Conservation (phyloP, 2,329 filamentous ascomycete species). For the Purpureocillium lavendulum region DNA sequence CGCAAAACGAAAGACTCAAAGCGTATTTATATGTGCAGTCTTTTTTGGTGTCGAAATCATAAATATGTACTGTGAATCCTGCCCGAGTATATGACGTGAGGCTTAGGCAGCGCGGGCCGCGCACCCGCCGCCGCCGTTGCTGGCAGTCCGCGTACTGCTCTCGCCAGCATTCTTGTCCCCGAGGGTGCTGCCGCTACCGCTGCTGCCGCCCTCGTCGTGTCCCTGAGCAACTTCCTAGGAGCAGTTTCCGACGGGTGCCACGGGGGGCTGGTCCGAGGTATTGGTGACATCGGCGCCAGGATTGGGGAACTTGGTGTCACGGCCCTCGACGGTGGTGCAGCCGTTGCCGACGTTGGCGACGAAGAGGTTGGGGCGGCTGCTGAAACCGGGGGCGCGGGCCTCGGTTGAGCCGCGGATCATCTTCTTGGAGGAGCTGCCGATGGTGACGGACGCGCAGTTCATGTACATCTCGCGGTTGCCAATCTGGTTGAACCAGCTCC, state of each 20-base stretch:
- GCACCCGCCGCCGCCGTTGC: too few species aligned
- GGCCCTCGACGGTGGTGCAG: slow-evolving; percentile 49
- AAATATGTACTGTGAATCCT: neutral
- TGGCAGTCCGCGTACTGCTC: too few species aligned
- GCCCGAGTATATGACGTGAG: too few species aligned
- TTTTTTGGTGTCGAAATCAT: neutral
- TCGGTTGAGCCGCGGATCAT: slow-evolving; percentile 18
- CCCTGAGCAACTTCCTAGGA: slow-evolving; percentile 10
- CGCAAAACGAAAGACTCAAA: neutral
- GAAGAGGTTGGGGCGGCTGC: slow-evolving; percentile 57
- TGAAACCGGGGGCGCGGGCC: slow-evolving; percentile 28
- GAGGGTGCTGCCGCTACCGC: too few species aligned
- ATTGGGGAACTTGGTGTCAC: slow-evolving; percentile 56
- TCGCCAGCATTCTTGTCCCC: too few species aligned
- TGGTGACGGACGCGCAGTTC: slow-evolving; percentile 68
- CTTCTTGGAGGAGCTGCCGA: slow-evolving; percentile 33
- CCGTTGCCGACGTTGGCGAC: slow-evolving; percentile 57
- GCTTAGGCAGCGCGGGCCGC: too few species aligned
- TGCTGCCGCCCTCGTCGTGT: too few species aligned
- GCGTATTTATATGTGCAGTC: neutral
- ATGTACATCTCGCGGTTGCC: slow-evolving; percentile 83
- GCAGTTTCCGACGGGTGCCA: slow-evolving; percentile 26
- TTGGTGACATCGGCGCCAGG: slow-evolving; percentile 49
- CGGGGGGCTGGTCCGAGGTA: slow-evolving; percentile 21
- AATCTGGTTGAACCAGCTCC: slow-evolving; percentile 70